A percentile compares a stretch with the other conserved stretches of the same genome.
Evolutionary conservation across 148 eudicot species (phyloP).

Genomic region (Heliamphora exappendiculata): DNA sequence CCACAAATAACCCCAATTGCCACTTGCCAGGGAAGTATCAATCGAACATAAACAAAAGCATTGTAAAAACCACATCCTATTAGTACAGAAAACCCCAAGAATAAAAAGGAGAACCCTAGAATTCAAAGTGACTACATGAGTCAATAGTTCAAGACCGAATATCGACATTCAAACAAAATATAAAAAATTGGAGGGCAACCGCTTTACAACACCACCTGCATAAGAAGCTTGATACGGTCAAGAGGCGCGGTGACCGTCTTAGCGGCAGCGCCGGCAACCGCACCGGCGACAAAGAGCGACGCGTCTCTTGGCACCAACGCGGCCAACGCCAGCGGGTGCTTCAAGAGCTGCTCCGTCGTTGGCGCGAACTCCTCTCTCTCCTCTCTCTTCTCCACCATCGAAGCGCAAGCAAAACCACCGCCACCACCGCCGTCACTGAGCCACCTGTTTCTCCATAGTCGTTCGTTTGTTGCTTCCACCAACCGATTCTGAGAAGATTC

Average conservation of each 20-base stretch:
- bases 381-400: slow-evolving; percentile 28
- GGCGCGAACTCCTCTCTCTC: slow-evolving; percentile 46
- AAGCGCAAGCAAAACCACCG: slow-evolving; percentile 38
- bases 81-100: not conserved
- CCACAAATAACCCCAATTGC: not conserved
- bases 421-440: not conserved
- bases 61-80: not conserved
- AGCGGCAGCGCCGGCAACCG: slow-evolving; percentile 79
- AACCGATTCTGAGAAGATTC: slow-evolving; percentile 17
- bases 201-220: slow-evolving; percentile 54
- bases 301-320: slow-evolving; percentile 61
- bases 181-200: not conserved
- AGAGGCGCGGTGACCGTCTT: slow-evolving; percentile 86
- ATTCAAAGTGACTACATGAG: not conserved
- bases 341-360: slow-evolving; percentile 41
- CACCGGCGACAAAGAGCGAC: slow-evolving; percentile 78
- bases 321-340: slow-evolving; percentile 60
- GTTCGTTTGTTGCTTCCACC: slow-evolving; percentile 15
- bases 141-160: not conserved
- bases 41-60: not conserved
- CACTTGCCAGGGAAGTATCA: not conserved
- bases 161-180: not conserved
- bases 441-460: slow-evolving; percentile 20
- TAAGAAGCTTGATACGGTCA: slow-evolving; percentile 84
- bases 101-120: not conserved